Base-by-base conservation (phyloP, 2,329 filamentous ascomycete species). In the Lachnellula arida region DNA sequence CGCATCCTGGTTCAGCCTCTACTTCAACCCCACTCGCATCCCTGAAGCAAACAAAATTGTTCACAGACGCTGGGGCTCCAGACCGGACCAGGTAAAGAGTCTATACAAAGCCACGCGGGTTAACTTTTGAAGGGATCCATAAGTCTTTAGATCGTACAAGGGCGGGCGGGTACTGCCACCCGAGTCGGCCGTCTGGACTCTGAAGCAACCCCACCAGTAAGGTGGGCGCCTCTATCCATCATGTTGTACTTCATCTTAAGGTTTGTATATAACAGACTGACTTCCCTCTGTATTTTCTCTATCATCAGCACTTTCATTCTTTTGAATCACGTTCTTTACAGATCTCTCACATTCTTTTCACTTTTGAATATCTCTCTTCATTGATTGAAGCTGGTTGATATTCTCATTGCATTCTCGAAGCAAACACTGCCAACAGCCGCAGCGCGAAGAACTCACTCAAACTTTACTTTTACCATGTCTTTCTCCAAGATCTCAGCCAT, bases 371-470 rank as follows among this genome's bases (percentile, higher is more conserved):
- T 60, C 57, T 49, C 39, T 57, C 60, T 66, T 65, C 63, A 62
- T 66, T 50, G 62, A 64, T 60, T 64, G 62, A 64, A 66, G 63
- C 63, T 34, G 57, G 61, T 40, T 44, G 49, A 55, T 54, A 56
- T 57, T 58, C 54, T 58, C 50, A 32, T 56, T 44, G 34, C 39
- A 46, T 46, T 49, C 40, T 49, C 23, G 25, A 55, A 51, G 46
- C 51, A 54, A 54, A 56, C 40, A 52, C 50, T 51, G 57, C 52
- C 54, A 32, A 54, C 49, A 40, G 54, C 44, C 58, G 57, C 60
- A 57, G 60, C 23, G 58, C 60, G 56, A 60, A 54, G 49, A 57
- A 44, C 14, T 50, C 52, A 32, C 52, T 53, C 19, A 57, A 43
- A 51, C 32, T 59, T 51, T 42, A 48, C 44, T 60, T 56, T 50